phyloP scores from a whole-genome alignment of 164 flowering plant genomes.

The Chimonanthus salicifolius region DNA sequence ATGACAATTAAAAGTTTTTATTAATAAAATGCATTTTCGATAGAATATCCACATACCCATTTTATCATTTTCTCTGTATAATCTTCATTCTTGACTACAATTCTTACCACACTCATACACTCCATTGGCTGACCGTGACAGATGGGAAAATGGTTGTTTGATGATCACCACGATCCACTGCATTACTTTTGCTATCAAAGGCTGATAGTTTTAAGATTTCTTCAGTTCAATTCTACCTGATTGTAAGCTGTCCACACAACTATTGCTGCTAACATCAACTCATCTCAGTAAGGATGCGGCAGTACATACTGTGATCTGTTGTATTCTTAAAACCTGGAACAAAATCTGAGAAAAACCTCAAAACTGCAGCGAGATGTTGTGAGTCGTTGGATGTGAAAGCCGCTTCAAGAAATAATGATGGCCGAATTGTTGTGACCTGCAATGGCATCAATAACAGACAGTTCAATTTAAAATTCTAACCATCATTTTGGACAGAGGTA shows the following conservation, averaged over 20 bases:
- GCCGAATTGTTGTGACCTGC: slow-evolving; percentile 74
- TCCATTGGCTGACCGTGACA: too few species aligned
- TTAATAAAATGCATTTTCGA: too few species aligned
- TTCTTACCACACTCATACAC: too few species aligned
- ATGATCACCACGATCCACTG: too few species aligned
- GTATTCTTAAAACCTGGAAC: slow-evolving; percentile 70
- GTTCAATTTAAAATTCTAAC: background rate
- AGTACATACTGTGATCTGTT: slow-evolving; percentile 52
- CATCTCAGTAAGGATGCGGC: slow-evolving; percentile 37
- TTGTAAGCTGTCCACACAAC: background rate
- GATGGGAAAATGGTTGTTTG: too few species aligned
- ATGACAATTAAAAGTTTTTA: too few species aligned
- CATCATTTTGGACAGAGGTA: background rate
- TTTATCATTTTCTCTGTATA: too few species aligned
- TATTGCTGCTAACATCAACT: slow-evolving; percentile 5
- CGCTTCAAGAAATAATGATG: slow-evolving; percentile 85
- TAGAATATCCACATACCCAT: too few species aligned
- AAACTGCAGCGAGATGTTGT: slow-evolving; percentile 74
- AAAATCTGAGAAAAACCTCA: slow-evolving; percentile 81
- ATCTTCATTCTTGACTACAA: too few species aligned
- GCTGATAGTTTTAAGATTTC: background rate
- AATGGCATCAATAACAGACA: slow-evolving; percentile 6
- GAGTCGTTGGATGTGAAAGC: slow-evolving; percentile 71
- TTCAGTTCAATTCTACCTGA: background rate
- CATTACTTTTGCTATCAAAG: background rate